phyloP scores from a whole-genome alignment of 2,329 filamentous ascomycete genomes.

The Alternaria gaisen region DNA sequence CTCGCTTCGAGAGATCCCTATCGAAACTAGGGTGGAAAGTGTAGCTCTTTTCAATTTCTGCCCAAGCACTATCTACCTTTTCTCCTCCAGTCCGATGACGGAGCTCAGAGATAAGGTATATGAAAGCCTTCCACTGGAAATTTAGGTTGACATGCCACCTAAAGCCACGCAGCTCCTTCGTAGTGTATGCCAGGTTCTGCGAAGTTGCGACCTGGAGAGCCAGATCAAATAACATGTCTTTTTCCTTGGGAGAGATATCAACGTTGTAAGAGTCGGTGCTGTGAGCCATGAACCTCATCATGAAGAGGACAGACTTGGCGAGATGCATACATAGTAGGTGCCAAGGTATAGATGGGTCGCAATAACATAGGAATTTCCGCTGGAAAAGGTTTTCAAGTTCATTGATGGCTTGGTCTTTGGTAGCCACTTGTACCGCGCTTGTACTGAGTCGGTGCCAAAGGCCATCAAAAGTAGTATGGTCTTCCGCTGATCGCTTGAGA shows the following conservation, averaged over 20 bases:
- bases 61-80: slow-evolving; percentile 54
- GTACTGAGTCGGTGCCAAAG: slow-evolving; percentile 35
- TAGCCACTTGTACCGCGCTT: slow-evolving; percentile 23
- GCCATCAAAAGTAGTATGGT: slow-evolving; percentile 29
- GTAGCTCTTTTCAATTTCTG: slow-evolving; percentile 55
- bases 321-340: slow-evolving; percentile 58
- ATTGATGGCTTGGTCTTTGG: slow-evolving; percentile 47
- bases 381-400: slow-evolving; percentile 55
- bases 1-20: slow-evolving; percentile 44
- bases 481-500: slow-evolving; percentile 33
- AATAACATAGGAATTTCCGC: slow-evolving; percentile 51
- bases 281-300: slow-evolving; percentile 55
- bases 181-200: slow-evolving; percentile 53
- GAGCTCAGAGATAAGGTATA: slow-evolving; percentile 56
- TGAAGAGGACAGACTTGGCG: slow-evolving; percentile 54
- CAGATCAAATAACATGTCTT: slow-evolving; percentile 52
- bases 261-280: slow-evolving; percentile 53
- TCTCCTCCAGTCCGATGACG: slow-evolving; percentile 34
- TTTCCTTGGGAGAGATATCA: slow-evolving; percentile 46
- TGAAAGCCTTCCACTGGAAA: slow-evolving; percentile 63
- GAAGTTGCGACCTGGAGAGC: slow-evolving; percentile 54
- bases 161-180: slow-evolving; percentile 52
- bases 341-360: slow-evolving; percentile 50
- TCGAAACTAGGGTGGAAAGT: slow-evolving; percentile 54
- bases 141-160: slow-evolving; percentile 58